Conservation (phyloP, 78 protist species). For the Planoprotostelium fungivorum region DNA sequence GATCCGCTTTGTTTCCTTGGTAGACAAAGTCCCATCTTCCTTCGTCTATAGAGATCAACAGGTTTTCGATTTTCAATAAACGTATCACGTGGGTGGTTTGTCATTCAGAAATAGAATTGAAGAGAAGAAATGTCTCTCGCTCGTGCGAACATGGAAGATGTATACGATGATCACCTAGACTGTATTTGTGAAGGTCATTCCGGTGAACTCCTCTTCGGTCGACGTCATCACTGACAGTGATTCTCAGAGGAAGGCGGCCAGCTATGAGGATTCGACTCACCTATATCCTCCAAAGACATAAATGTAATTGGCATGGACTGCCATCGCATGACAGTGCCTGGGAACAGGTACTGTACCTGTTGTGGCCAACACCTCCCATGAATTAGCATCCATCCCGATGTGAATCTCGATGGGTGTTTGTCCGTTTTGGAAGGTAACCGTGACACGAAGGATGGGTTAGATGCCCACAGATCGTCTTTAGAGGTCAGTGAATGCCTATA, state of each 20-base stretch:
- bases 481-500: neutral
- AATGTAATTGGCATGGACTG: neutral
- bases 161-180: neutral
- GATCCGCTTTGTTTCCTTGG: neutral
- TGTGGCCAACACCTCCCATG: neutral
- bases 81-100: too few species aligned
- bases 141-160: too few species aligned
- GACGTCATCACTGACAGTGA: neutral
- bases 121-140: too few species aligned
- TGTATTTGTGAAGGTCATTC: neutral
- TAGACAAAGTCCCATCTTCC: neutral
- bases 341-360: neutral
- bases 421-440: too few species aligned
- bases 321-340: neutral
- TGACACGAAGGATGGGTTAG: neutral
- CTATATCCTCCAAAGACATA: neutral
- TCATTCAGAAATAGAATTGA: too few species aligned
- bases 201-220: neutral
- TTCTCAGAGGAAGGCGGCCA: neutral
- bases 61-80: neutral
- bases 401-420: neutral
- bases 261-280: neutral
- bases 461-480: neutral
- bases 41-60: neutral
- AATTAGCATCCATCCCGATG: neutral